Conservation (phyloP, 2,329 filamentous ascomycete species). For the Neonectria neomacrospora region DNA sequence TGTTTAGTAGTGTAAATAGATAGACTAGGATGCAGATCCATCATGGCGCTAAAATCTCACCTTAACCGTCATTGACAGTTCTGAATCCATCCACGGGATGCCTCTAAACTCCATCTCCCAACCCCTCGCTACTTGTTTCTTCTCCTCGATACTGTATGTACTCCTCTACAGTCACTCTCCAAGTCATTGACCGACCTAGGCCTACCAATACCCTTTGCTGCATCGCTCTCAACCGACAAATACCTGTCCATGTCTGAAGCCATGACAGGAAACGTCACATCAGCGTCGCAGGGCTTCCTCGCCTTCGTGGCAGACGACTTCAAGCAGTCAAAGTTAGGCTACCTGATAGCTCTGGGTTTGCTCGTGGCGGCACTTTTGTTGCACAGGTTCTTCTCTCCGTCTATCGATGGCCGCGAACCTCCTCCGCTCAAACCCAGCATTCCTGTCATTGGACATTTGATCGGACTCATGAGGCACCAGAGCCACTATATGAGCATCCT, state of each 20-base stretch:
- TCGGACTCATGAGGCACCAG: slow-evolving; percentile 48
- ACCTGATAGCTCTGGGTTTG: slow-evolving; percentile 15
- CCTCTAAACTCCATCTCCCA: too few species aligned
- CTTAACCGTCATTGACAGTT: too few species aligned
- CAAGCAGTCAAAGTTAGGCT: slow-evolving; percentile 22
- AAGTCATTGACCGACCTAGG: neutral
- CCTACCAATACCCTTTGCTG: neutral
- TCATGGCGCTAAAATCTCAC: too few species aligned
- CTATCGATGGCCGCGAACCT: slow-evolving; percentile 23
- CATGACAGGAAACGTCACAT: neutral
- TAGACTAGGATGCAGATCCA: too few species aligned
- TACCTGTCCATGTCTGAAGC: neutral
- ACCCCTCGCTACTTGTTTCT: neutral
- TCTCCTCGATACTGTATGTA: too few species aligned
- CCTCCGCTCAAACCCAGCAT: slow-evolving; percentile 25
- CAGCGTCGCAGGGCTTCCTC: slow-evolving; percentile 13
- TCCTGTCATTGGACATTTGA: slow-evolving; percentile 53
- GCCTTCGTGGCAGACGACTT: slow-evolving; percentile 11
- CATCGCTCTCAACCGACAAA: neutral
- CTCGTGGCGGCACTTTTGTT: neutral
- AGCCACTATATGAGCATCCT: slow-evolving; percentile 29
- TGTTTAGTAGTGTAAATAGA: too few species aligned
- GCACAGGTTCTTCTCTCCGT: slow-evolving; percentile 21
- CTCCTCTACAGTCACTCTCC: neutral
- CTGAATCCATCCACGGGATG: too few species aligned